Base-by-base conservation (phyloP, 2,329 filamentous ascomycete genomes). In the Sclerotinia subarctica region DNA sequence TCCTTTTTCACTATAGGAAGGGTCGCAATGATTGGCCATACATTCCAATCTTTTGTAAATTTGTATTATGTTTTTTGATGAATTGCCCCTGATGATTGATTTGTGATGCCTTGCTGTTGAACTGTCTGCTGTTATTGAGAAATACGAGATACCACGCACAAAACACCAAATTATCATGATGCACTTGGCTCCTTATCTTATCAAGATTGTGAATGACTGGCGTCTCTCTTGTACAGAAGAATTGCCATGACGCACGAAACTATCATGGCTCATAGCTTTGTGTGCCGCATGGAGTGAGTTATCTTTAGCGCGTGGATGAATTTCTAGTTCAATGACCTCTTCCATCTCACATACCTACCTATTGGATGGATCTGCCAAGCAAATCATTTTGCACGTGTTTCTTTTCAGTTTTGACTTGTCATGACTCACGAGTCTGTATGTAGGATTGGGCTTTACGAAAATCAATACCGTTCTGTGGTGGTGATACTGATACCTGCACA, bases 1-100 rank as follows among this genome's bases (percentile, higher is more conserved):
- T 59, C 62, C 57, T 64, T 67, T 69, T 62, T 69, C 57, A 57
- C 67, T 62, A 67, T 70, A 68, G 64, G 29, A 59, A 69, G 67
- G 66, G 63, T 49, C 59, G 67, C 69, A 70, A 70, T 66, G 69
- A 68, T 70, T 70, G 69, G 69, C 66, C 46, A 64, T 47, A 70
- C 67, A 70, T 70, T 51, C 64, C 64, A 66, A 66, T 66, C 64
- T 47, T 24, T 51, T 57, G 52, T 66, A 58, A 62, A 62, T 15
- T 35, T 29, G 46, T 24, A 19, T 62, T 49, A 51, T 57, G 3
- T 29, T 47, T 47, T 13, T 35, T 35, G 26, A 49, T 35, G 26
- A 13, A 38, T 26, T 5, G 26, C n/a, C 19, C 19, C 10, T 35
- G 58, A 8, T 60, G 13, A 24, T 38, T 32, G 46, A 62, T 60